Base-by-base conservation (phyloP, 345 rosid genomes). In the Euphorbia tirucalli region DNA sequence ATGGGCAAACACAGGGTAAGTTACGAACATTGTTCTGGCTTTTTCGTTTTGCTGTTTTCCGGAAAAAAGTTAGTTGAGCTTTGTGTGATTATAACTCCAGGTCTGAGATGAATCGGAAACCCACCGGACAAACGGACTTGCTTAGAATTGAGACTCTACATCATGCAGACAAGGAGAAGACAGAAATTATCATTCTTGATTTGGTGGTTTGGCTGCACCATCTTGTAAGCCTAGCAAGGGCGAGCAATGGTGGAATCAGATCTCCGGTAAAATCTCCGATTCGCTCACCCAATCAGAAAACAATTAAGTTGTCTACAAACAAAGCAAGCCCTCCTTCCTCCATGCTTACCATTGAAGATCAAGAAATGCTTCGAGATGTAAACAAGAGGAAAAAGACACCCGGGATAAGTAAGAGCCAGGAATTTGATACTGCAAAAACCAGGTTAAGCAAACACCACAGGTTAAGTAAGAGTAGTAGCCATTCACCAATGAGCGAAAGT, bases 1-100 rank as follows among this genome's bases (percentile, higher is more conserved):
- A 85, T 93, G 98, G 99, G 99, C 99, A 21, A 92, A 92, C 74
- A 86, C 97, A 0, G 99, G 99, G 98, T 92, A 77, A 81, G 89
- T 72, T 70, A 39, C 19, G 35, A 63, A 30, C 55, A 22, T 49
- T 57, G 56, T 22, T 21, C 31, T 28, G 58, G 37, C 39, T 7
- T 76, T 78, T 44, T 28, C 74, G 75, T 39, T 30, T 7, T 31
- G 0, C 16, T 41, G 44, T 52, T 75, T 11, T 57, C 63, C 49
- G n/a, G n/a, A n/a, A n/a, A 9, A 22, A 11, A 24, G 6, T 30
- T 27, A 3, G 35, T 39, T 62, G 21, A 57, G 27, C 75, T n/a
- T n/a, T 21, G 60, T 66, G 22, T 74, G 65, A 48, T 67, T 64
- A 21, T 65, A 61, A 13, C 48, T 72, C 61, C 67, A 90, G 99